Conservation (phyloP, 2,329 filamentous ascomycete genomes). For the Colletotrichum tamarilloi region DNA sequence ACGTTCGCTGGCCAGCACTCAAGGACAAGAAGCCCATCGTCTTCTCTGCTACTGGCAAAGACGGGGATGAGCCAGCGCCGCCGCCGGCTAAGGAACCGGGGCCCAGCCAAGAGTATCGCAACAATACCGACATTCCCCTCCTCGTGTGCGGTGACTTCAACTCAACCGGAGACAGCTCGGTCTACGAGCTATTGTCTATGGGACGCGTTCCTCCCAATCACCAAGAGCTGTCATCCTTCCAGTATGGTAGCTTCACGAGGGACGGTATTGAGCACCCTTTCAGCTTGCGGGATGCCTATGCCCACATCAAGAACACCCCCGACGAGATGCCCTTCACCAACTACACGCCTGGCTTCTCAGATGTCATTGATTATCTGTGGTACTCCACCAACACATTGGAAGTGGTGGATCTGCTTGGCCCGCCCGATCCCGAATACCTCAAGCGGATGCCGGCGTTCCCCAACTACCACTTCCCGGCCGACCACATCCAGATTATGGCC, state of each 20-base stretch:
- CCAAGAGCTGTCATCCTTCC: slow-evolving; percentile 79
- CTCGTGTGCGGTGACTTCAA: slow-evolving; percentile 97
- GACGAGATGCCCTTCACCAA: slow-evolving; percentile 94
- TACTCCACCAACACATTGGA: slow-evolving; percentile 92
- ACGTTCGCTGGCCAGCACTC: slow-evolving; percentile 80
- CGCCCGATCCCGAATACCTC: slow-evolving; percentile 87
- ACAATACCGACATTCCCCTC: slow-evolving; percentile 87
- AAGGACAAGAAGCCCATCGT: slow-evolving; percentile 80
- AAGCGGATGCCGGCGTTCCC: slow-evolving; percentile 91
- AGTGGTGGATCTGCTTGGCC: slow-evolving; percentile 84
- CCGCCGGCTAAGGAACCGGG: slow-evolving; percentile 73
- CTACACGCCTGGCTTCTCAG: slow-evolving; percentile 92
- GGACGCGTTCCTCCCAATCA: slow-evolving; percentile 84
- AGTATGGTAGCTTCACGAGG: slow-evolving; percentile 93
- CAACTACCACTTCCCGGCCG: slow-evolving; percentile 93
- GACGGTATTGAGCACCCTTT: slow-evolving; percentile 96
- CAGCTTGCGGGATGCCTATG: slow-evolving; percentile 90
- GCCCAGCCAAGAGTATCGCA: slow-evolving; percentile 88
- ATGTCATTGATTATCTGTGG: slow-evolving; percentile 97
- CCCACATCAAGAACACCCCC: slow-evolving; percentile 81
- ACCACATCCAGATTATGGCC: slow-evolving; percentile 89
- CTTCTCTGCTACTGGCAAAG: slow-evolving; percentile 49
- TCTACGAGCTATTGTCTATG: slow-evolving; percentile 88
- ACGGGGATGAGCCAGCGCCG: slow-evolving; percentile 55
- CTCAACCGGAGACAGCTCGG: slow-evolving; percentile 85